These are phyloP conservation scores for Aspergillus cavernicola DNA, from an alignment of 495 filamentous ascomycete species.

Conservation along the genomic window DNA sequence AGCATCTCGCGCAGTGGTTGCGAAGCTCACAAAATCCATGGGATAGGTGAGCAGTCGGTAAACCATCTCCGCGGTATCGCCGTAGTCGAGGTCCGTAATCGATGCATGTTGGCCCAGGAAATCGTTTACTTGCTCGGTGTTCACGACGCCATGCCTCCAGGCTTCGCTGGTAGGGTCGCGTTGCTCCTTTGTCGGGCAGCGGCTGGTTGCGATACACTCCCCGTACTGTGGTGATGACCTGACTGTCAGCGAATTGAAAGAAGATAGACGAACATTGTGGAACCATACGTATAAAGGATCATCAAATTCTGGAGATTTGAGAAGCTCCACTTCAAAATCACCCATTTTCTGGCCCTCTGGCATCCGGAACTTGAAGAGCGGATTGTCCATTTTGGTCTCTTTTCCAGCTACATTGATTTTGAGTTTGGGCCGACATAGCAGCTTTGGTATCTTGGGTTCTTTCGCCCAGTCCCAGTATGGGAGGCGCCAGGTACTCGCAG, in stretches of 20 bases:
- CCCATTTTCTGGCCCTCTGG: neutral
- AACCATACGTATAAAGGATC: neutral
- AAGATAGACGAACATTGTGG: neutral
- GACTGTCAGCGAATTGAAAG: neutral
- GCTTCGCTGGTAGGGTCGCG: neutral
- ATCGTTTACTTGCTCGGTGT: neutral
- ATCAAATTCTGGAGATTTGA: neutral
- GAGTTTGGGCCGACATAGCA: neutral
- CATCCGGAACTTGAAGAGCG: neutral
- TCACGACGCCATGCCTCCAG: neutral
- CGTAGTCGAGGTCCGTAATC: neutral
- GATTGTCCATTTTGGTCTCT: neutral
- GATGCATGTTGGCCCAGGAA: neutral
- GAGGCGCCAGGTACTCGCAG: neutral
- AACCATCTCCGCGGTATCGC: neutral
- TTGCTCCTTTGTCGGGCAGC: neutral
- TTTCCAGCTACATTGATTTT: neutral
- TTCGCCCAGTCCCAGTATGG: neutral
- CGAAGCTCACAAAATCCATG: neutral
- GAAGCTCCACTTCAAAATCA: neutral
- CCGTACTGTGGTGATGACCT: neutral
- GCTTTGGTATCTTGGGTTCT: neutral
- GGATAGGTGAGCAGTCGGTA: neutral
- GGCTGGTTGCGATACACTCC: neutral
- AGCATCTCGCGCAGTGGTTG: neutral